Evolutionary conservation across 345 rosid species (phyloP), one percentile per base, ranked within the genome.

Genomic region (Combretum micranthum): DNA sequence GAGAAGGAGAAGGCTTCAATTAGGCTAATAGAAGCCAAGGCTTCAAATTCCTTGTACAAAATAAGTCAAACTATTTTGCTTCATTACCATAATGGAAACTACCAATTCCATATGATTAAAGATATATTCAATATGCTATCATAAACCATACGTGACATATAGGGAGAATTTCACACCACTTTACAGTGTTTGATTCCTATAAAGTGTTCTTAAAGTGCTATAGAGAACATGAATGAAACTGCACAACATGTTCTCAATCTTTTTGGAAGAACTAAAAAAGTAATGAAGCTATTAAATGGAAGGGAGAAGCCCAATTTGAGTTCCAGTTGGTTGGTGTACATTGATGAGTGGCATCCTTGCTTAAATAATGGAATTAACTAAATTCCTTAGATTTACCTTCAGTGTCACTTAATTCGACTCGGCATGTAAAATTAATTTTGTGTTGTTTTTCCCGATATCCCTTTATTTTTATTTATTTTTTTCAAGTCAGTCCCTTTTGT

Each of bases 11-110:
- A n/a, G n/a, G n/a, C n/a, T 18, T 75, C 86, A 16, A 72, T 64
- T 17, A 88, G 98, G 98, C 93, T 90, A 11, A 37, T 72, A 59
- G 81, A 74, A 65, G 72, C 71, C 37, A 53, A 81, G 70, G 93
- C 95, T 12, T 89, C 95, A 9, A 75, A 88, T 67, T 86, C 93
- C 69, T 84, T 88, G 96, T 84, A 88, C 49, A 62, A 87, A 68
- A 71, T 84, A 59, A 78, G 84, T 66, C 73, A 75, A 69, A 81
- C 88, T 48, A 67, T 84, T 52, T 69, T 88, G 59, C 76, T 68
- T 13, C 59, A 56, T 13, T 59, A 69, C 60, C 58, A 21, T 47
- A 45, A 25, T 3, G 15, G 68, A 46, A 55, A 67, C 61, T 50
- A 64, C 22, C 69, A 64, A 43, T 64, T 57, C 16, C 47, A 17